Evolutionary conservation across 345 rosid species (phyloP), one percentile per base, ranked within the genome.

Genomic region (Populus ilicifolia): DNA sequence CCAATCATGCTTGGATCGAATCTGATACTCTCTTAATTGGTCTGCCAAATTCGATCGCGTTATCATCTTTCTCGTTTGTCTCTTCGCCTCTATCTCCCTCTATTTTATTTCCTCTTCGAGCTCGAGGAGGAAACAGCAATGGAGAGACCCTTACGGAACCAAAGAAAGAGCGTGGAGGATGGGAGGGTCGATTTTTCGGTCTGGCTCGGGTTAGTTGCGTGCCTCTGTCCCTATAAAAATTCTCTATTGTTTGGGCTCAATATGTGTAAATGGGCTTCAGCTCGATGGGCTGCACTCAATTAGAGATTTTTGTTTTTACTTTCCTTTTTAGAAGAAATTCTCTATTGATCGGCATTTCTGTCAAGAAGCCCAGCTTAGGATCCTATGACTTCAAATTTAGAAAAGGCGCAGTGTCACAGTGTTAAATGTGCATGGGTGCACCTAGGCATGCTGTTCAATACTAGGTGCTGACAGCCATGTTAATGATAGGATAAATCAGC

Each of bases 1-100:
- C 99, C 97, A 96, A 76, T 96, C 98, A 78, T 93, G 93, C 78
- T 91, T 96, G 69, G 99, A 93, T 80, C 95, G 92, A 85, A 90
- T 94, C 90, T 96, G 98, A 77, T 93, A 93, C 86, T 93, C 98
- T 59, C 98, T 87, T 80, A 96, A 85, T 80, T 93, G 98, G 79
- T 96, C 98, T 14, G 91, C 97, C 80, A 96, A 84, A 79, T 96
- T 93, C 72, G 99, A 96, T 83, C 99, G 86, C 80, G 98, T 96
- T 80, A 96, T 96, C 99, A 96, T 96, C 84, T 84, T 80, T 63
- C 56, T 72, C 74, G 29, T 46, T 64, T 44, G 56, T 43, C 17
- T 21, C 65, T 75, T 56, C 29, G 27, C 63, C 56, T 50, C 69
- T 63, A 44, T 44, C 41, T 71, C 77, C 38, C 65, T 3, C 39